Conservation (phyloP, 225 moss, liverwort and hornwort species). For the Physcomitrium patens region DNA sequence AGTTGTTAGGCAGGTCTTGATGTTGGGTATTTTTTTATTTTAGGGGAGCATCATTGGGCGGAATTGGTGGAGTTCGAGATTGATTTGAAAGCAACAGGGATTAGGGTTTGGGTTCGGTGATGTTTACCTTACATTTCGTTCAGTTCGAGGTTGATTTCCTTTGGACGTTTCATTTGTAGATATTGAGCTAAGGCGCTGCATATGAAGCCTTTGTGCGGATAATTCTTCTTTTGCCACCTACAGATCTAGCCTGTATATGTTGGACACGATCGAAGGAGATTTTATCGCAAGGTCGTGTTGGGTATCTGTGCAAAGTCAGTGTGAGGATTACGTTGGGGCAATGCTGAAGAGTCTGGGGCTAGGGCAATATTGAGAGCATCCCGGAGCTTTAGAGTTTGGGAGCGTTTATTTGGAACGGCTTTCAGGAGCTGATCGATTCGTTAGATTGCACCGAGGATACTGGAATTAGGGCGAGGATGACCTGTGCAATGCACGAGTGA, state of each 20-base stretch:
- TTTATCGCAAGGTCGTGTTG: not conserved
- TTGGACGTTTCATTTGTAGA: not conserved
- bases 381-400: slow-evolving; percentile 6
- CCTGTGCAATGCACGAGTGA: not conserved
- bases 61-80: not conserved
- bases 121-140: not conserved
- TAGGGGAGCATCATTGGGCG: not conserved
- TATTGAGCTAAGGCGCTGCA: not conserved
- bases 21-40: not conserved
- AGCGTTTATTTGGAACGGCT: not conserved
- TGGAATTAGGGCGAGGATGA: not conserved
- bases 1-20: not conserved
- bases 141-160: not conserved
- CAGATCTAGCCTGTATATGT: slow-evolving; percentile 30
- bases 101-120: slow-evolving; percentile 41
- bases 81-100: not conserved
- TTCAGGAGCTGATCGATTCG: slow-evolving; percentile 17
- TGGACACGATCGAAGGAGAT: not conserved
- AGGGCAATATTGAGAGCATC: slow-evolving; percentile 6
- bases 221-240: not conserved
- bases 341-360: slow-evolving; percentile 10
- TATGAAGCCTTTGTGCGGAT: not conserved
- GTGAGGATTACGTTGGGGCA: not conserved
- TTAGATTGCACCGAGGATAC: slow-evolving; percentile 1
- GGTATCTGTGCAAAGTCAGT: not conserved